These are phyloP conservation scores for Themeda triandra DNA, from an alignment of 176 grass and related monocot species.

Conservation along the genomic window DNA sequence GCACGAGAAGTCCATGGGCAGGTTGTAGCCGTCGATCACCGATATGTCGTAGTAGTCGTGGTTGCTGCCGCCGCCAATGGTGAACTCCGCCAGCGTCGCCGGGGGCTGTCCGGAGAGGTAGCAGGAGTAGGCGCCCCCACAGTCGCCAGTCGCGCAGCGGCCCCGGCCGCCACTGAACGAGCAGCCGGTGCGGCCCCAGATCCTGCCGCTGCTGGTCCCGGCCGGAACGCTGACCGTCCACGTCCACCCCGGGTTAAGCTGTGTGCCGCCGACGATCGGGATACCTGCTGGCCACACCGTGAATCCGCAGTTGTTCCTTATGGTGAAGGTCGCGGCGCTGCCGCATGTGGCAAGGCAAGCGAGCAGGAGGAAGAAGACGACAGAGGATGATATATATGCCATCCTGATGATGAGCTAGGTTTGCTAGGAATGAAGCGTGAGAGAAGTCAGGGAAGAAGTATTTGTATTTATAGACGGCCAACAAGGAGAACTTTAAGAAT, in stretches of 20 bases:
- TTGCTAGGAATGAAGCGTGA: too few species aligned
- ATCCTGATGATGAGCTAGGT: too few species aligned
- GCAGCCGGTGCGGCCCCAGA: conserved; percentile 27
- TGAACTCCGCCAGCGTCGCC: conserved; percentile 6
- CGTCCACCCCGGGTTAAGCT: not conserved
- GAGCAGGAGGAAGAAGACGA: too few species aligned
- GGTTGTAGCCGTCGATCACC: conserved; percentile 5
- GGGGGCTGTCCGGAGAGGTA: not conserved
- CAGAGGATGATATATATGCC: too few species aligned
- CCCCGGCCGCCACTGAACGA: not conserved
- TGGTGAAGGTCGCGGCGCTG: conserved; percentile 25
- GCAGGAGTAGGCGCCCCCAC: not conserved
- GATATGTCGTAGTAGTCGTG: conserved; percentile 11
- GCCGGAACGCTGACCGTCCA: not conserved
- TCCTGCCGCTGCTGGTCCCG: not conserved
- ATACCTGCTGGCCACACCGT: conserved; percentile 42
- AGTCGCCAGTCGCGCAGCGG: not conserved
- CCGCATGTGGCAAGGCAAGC: too few species aligned
- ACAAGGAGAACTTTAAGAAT: too few species aligned
- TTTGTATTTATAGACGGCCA: too few species aligned
- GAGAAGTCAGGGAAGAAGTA: too few species aligned
- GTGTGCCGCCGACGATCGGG: not conserved
- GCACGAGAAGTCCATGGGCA: not conserved
- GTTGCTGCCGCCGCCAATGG: not conserved
- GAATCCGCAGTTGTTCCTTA: conserved; percentile 45